A percentile compares a stretch with the other conserved stretches of the same genome.
phyloP scores from a whole-genome alignment of 176 grass and related monocot species.

The Pontederia crassipes region DNA sequence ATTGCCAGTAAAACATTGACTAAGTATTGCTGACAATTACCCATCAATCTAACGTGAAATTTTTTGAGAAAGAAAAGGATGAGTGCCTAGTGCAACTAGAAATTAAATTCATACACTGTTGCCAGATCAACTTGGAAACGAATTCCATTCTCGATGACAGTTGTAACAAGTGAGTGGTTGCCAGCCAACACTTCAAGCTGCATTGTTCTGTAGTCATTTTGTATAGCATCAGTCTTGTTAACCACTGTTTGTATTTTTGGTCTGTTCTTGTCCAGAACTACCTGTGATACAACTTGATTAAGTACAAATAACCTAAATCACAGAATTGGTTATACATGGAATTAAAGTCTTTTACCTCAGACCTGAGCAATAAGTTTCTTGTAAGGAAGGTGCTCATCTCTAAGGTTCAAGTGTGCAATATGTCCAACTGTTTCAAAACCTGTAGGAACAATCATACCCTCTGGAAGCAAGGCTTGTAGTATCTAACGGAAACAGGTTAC shows the following conservation, averaged over 20 bases:
- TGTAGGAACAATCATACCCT: constrained; percentile 57
- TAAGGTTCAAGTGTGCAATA: constrained; percentile 86
- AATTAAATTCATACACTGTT: constrained; percentile 49
- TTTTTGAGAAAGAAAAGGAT: too few relatives aligned
- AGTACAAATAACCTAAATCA: constrained; percentile 5
- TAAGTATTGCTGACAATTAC: too few relatives aligned
- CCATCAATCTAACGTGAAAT: too few relatives aligned
- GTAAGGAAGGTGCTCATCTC: constrained; percentile 67
- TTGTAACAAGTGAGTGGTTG: constrained; percentile 66
- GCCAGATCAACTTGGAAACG: constrained; percentile 77
- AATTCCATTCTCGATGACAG: constrained; percentile 60
- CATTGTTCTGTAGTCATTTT: constrained; percentile 86
- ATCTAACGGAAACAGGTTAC: constrained; percentile 43
- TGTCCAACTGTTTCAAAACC: constrained; percentile 85
- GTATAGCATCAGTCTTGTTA: constrained; percentile 82
- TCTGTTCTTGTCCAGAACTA: constrained; percentile 81
- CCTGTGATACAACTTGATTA: constrained; percentile 36
- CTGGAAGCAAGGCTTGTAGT: constrained; percentile 70
- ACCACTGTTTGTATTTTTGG: constrained; percentile 89
- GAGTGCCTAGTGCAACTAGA: not conserved
- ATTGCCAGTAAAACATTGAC: too few relatives aligned
- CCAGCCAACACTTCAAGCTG: constrained; percentile 88
- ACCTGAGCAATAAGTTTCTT: constrained; percentile 86
- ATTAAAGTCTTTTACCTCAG: constrained; percentile 6
- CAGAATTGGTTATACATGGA: constrained; percentile 7